phyloP scores from a whole-genome alignment of 1,139 yeast species.

The Kodamaea ohmeri region DNA sequence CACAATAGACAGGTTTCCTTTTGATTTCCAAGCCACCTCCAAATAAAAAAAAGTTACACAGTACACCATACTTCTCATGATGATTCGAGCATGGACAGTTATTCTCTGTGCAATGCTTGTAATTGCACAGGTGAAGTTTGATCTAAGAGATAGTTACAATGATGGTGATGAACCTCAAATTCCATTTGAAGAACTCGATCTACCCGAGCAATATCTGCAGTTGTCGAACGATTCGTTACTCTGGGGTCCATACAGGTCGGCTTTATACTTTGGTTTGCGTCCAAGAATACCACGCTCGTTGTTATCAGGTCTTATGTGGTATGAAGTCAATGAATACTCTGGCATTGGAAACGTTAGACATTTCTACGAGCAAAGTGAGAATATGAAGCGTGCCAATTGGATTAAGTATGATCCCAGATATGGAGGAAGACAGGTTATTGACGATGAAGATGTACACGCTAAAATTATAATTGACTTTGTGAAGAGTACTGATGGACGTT shows the following conservation, averaged over 20 bases:
- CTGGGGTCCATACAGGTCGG: constrained; percentile 96
- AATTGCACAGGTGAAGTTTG: constrained; percentile 16
- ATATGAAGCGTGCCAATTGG: constrained; percentile 82
- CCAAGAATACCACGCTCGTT: constrained; percentile 80
- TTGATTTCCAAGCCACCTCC: too few relatives aligned
- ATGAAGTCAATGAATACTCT: constrained; percentile 57
- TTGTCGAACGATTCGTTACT: constrained; percentile 36
- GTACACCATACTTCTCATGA: background rate
- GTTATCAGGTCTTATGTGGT: constrained; percentile 88
- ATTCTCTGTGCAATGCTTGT: constrained; percentile 2
- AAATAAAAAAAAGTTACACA: background rate
- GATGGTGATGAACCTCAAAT: constrained; percentile 7
- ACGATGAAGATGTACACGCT: constrained; percentile 63
- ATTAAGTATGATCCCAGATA: constrained; percentile 75
- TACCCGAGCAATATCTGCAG: constrained; percentile 24
- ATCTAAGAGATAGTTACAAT: constrained; percentile 13
- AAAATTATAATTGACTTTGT: constrained; percentile 70
- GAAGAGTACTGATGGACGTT: constrained; percentile 66
- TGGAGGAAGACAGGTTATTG: constrained; percentile 81
- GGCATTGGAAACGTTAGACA: constrained; percentile 71
- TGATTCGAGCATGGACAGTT: background rate
- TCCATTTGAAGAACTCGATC: constrained; percentile 10
- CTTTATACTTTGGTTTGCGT: constrained; percentile 79
- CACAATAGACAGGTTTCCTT: too few relatives aligned
- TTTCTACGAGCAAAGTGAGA: constrained; percentile 72